Percentiles rank a stretch among this genome's conserved stretches.
phyloP scores from a whole-genome alignment of 129 eudicot species.

The Logfia minima region DNA sequence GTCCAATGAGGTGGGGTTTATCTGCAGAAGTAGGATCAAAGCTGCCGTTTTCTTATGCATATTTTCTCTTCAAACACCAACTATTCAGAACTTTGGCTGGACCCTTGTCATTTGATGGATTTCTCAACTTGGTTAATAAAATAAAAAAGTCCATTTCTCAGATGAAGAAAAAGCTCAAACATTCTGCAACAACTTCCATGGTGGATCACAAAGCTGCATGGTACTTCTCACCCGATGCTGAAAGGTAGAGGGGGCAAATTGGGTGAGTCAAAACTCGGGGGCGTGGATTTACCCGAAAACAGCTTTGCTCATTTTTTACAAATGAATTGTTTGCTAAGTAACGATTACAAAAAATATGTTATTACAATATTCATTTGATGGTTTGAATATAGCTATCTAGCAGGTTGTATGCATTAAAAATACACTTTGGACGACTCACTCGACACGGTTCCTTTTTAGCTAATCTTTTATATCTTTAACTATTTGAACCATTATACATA shows the following conservation, averaged over 20 bases:
- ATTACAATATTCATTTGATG: background rate
- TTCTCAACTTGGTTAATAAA: conserved; percentile 45
- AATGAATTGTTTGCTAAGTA: background rate
- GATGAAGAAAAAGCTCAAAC: conserved; percentile 35
- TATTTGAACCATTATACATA: background rate
- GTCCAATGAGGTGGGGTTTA: conserved; percentile 81
- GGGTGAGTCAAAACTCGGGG: background rate
- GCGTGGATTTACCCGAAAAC: background rate
- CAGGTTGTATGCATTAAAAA: background rate
- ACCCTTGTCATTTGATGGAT: conserved; percentile 48
- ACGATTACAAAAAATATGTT: background rate
- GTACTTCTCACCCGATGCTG: conserved; percentile 36
- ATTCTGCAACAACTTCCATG: conserved; percentile 32
- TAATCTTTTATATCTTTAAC: background rate
- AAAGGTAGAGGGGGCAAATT: conserved; percentile 1
- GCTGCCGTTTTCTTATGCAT: conserved; percentile 68
- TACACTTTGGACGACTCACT: background rate
- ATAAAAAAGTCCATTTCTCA: conserved; percentile 37
- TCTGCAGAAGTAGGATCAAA: conserved; percentile 59
- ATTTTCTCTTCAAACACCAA: conserved; percentile 52
- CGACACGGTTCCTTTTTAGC: background rate
- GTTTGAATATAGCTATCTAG: background rate
- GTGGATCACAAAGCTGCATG: conserved; percentile 71
- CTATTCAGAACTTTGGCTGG: conserved; percentile 46
- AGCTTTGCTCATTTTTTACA: background rate